phyloP scores from a whole-genome alignment of 202 grass and related monocot genomes.

The Carex arenaria region DNA sequence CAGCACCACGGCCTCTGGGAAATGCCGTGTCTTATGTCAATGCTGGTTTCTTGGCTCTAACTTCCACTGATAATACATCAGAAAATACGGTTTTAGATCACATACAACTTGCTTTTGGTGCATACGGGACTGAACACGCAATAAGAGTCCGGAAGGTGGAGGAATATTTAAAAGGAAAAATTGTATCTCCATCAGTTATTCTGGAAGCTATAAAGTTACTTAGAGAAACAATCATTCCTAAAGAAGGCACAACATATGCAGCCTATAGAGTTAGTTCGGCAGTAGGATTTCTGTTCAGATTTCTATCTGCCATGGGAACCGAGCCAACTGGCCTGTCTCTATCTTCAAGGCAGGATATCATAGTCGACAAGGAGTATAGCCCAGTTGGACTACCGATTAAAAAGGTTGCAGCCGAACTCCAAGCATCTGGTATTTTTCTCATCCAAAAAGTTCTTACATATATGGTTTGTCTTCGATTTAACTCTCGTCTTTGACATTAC shows the following conservation, averaged over 20 bases:
- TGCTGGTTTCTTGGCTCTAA: conserved; percentile 46
- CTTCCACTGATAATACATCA: conserved; percentile 30
- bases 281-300: conserved; percentile 68
- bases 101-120: conserved; percentile 62
- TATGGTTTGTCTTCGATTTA: not conserved
- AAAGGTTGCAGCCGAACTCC: conserved; percentile 55
- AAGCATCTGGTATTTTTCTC: conserved; percentile 70
- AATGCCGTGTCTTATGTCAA: conserved; percentile 78
- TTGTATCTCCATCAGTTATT: conserved; percentile 36
- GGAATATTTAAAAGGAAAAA: conserved; percentile 45
- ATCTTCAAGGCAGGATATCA: conserved; percentile 36
- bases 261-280: conserved; percentile 59
- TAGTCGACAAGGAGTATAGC: conserved; percentile 36
- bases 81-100: conserved; percentile 34
- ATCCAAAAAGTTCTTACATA: not conserved
- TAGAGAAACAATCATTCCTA: conserved; percentile 48
- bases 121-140: conserved; percentile 63
- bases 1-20: conserved; percentile 69
- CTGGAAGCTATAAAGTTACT: conserved; percentile 49
- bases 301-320: conserved; percentile 46
- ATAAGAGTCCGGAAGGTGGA: conserved; percentile 63
- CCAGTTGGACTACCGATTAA: conserved; percentile 70
- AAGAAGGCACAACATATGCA: conserved; percentile 55
- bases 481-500: not conserved
- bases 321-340: not conserved